Conservation (phyloP, 2,329 filamentous ascomycete genomes). For the Exophiala spinifera region DNA sequence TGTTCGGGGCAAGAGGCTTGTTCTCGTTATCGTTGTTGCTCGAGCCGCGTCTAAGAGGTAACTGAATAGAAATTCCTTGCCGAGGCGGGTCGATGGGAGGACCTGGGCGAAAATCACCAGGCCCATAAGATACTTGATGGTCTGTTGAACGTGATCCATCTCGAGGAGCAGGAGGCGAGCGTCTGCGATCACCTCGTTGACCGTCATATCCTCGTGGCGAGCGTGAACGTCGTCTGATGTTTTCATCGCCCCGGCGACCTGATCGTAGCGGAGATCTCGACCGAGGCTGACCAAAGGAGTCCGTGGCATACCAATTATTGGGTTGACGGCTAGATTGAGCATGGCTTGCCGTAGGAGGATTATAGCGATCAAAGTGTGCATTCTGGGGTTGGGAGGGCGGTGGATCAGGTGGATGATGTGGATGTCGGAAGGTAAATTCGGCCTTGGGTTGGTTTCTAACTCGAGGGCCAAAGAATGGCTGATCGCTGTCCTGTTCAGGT, state of each 20-base stretch:
- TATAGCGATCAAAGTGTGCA: constrained; percentile 8
- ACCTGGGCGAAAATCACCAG: neutral
- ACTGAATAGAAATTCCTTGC: constrained; percentile 6
- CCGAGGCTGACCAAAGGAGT: constrained; percentile 23
- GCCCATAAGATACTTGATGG: neutral
- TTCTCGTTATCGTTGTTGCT: neutral
- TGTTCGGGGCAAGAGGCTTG: neutral
- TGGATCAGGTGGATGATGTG: constrained; percentile 4
- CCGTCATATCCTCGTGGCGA: constrained; percentile 14
- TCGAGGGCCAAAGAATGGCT: constrained; percentile 31
- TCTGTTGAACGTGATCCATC: neutral
- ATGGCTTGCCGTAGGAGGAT: constrained; percentile 1
- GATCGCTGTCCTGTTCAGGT: constrained; percentile 35
- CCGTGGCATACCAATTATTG: constrained; percentile 24
- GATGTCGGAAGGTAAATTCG: constrained; percentile 11
- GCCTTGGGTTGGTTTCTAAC: constrained; percentile 8
- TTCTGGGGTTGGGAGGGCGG: neutral
- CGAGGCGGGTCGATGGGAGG: neutral
- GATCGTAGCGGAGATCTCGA: constrained; percentile 15
- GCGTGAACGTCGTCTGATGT: constrained; percentile 8
- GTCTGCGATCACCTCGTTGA: constrained; percentile 3
- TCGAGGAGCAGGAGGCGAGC: constrained; percentile 4
- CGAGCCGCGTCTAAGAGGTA: constrained; percentile 16
- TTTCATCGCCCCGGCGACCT: neutral
- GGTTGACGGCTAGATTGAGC: constrained; percentile 3